These are phyloP conservation scores for Xenoacremonium recifei DNA, from an alignment of 2,329 filamentous ascomycete species.

Conservation along the genomic window DNA sequence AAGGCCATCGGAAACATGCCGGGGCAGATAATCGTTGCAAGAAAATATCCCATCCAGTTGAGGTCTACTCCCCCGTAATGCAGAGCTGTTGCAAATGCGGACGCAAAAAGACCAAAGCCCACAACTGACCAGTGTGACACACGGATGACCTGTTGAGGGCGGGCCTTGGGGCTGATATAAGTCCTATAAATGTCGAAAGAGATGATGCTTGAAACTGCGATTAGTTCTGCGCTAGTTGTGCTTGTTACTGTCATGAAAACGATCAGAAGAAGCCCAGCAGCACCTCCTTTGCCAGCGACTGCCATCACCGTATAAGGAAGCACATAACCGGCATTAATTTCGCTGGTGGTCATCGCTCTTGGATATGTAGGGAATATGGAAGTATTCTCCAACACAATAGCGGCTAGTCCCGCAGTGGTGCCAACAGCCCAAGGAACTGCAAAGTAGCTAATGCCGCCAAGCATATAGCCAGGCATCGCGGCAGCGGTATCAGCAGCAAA, in stretches of 20 bases:
- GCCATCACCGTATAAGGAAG: slow-evolving; percentile 78
- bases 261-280: slow-evolving; percentile 70
- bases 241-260: slow-evolving; percentile 87
- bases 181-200: slow-evolving; percentile 84
- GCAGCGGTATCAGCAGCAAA: slow-evolving; percentile 79
- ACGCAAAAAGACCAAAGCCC: slow-evolving; percentile 6
- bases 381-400: slow-evolving; percentile 70
- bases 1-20: slow-evolving; percentile 10
- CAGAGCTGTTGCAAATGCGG: slow-evolving; percentile 6
- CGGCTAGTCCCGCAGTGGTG: slow-evolving; percentile 78
- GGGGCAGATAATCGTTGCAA: slow-evolving; percentile 7
- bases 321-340: slow-evolving; percentile 75
- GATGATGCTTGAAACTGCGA: slow-evolving; percentile 77
- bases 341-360: slow-evolving; percentile 63
- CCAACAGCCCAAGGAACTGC: slow-evolving; percentile 82
- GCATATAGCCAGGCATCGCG: slow-evolving; percentile 80
- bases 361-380: slow-evolving; percentile 68
- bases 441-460: slow-evolving; percentile 70
- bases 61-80: slow-evolving; percentile 9
- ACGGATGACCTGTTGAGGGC: slow-evolving; percentile 58
- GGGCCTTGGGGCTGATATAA: slow-evolving; percentile 73
- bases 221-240: slow-evolving; percentile 60
- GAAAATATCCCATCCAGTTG: slow-evolving; percentile 11
- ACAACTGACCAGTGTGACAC: slow-evolving; percentile 9
- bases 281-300: slow-evolving; percentile 73